These are phyloP conservation scores for Thielaviopsis populi DNA, from an alignment of 2,329 filamentous ascomycete species.

Conservation along the genomic window DNA sequence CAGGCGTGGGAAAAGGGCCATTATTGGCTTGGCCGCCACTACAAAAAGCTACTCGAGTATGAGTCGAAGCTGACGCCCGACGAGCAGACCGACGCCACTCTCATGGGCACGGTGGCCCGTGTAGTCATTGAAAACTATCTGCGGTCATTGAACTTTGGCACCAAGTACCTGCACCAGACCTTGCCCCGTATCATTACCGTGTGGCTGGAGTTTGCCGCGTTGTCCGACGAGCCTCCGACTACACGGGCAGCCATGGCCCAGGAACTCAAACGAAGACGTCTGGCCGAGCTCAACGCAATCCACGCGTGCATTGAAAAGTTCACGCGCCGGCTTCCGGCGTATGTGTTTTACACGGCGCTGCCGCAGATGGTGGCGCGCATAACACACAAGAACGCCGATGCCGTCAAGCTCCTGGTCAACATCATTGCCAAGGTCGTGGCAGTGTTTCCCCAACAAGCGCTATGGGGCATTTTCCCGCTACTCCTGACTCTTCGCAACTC, in stretches of 20 bases:
- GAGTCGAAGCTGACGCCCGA: conserved; percentile 62
- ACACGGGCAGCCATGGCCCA: conserved; percentile 29
- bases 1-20: conserved; percentile 87
- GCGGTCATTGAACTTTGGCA: conserved; percentile 71
- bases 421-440: conserved; percentile 80
- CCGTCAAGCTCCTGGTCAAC: conserved; percentile 59
- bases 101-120: conserved; percentile 72
- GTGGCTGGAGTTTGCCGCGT: conserved; percentile 81
- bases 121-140: conserved; percentile 90
- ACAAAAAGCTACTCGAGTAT: conserved; percentile 87
- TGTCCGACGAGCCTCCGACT: conserved; percentile 48
- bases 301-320: conserved; percentile 71
- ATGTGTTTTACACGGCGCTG: conserved; percentile 67
- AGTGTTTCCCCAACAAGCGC: conserved; percentile 73
- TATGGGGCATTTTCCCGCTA: conserved; percentile 83
- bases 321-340: conserved; percentile 54
- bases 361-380: conserved; percentile 95
- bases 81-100: conserved; percentile 61
- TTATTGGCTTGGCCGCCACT: conserved; percentile 92
- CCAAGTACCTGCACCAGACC: conserved; percentile 92
- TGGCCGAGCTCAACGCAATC: conserved; percentile 51
- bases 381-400: conserved; percentile 63
- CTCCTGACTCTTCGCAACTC: conserved; percentile 53
- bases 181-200: conserved; percentile 81
- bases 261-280: conserved; percentile 40